phyloP scores from a whole-genome alignment of 2,329 filamentous ascomycete species.

The Graphium sp. region DNA sequence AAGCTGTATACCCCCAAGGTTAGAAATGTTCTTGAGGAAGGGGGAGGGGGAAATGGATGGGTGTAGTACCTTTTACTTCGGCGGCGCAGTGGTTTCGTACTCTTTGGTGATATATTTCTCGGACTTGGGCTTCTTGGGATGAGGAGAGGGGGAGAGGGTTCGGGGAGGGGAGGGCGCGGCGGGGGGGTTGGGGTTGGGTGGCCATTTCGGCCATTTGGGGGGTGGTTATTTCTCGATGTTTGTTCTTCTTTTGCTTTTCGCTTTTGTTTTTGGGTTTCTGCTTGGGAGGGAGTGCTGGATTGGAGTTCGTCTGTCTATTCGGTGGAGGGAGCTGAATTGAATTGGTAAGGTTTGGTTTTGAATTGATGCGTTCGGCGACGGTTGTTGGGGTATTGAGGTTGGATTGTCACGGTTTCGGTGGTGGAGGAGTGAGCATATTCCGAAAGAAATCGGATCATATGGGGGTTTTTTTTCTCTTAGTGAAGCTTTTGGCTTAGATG shows the following conservation, averaged over 20 bases:
- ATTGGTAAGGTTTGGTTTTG: no score
- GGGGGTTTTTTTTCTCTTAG: no score
- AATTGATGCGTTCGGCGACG: no score
- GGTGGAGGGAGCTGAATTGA: no score
- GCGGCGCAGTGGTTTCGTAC: slow-evolving; percentile 60
- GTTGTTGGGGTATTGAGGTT: no score
- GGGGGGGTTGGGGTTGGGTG: slow-evolving; percentile 16
- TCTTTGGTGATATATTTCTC: slow-evolving; percentile 64
- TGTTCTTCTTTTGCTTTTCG: slow-evolving; percentile 1
- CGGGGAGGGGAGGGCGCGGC: slow-evolving; percentile 36
- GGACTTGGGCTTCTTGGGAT: slow-evolving; percentile 65
- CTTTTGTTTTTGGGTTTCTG: slow-evolving; percentile 1
- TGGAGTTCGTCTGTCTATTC: no score
- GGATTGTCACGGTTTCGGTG: no score
- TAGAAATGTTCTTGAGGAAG: neutral
- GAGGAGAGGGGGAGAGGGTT: slow-evolving; percentile 76
- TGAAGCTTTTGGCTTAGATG: no score
- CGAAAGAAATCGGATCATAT: no score
- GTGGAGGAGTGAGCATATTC: no score
- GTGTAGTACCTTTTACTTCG: slow-evolving; percentile 66
- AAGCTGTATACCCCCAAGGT: slow-evolving; percentile 36
- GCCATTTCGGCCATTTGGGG: slow-evolving; percentile 24
- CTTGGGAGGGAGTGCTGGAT: slow-evolving; percentile 1
- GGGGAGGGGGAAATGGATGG: slow-evolving; percentile 6
- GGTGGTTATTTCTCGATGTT: slow-evolving; percentile 7